Evolutionary conservation across 768 basidiomycete species (phyloP).

Genomic region (Boletus tomentosulus): DNA sequence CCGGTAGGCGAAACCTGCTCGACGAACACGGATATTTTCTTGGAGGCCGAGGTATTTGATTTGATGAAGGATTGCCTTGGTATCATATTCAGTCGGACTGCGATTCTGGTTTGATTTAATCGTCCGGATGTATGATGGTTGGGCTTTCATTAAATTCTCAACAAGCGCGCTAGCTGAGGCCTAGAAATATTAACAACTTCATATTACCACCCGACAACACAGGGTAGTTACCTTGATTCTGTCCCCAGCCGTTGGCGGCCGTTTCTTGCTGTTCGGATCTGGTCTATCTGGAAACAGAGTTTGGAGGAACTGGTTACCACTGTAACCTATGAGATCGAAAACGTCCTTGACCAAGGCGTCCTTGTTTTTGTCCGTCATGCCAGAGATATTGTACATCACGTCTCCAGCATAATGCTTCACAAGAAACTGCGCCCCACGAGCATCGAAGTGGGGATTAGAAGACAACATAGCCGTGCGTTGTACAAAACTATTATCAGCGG

Average conservation of each 20-base stretch:
- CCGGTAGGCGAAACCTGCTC: conserved; percentile 96
- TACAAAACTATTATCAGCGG: conserved; percentile 95
- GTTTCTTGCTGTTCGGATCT: conserved; percentile 95
- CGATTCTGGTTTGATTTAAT: conserved; percentile 99
- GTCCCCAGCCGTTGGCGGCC: conserved; percentile 96
- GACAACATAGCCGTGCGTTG: conserved; percentile 82
- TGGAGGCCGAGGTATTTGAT: conserved; percentile 98
- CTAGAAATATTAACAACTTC: conserved; percentile 33
- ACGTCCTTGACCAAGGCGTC: conserved; percentile 94
- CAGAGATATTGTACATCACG: conserved; percentile 94
- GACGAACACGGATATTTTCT: conserved; percentile 95
- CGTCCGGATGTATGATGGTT: conserved; percentile 97
- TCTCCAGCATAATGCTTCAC: conserved; percentile 98
- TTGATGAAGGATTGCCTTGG: conserved; percentile 94
- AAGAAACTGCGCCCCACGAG: conserved; percentile 90
- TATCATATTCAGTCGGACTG: conserved; percentile 86
- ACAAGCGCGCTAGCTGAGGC: conserved; percentile 93
- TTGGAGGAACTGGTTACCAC: conserved; percentile 83
- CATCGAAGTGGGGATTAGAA: conserved; percentile 90
- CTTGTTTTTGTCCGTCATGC: conserved; percentile 99
- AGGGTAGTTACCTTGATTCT: conserved; percentile 76
- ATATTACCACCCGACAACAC: neutral
- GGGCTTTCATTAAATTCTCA: conserved; percentile 95
- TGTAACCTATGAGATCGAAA: conserved; percentile 79
- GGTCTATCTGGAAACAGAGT: conserved; percentile 89